These are phyloP conservation scores for Fennellomyces sp. DNA, from an alignment of 371 early-diverging fungal species.

Conservation along the genomic window DNA sequence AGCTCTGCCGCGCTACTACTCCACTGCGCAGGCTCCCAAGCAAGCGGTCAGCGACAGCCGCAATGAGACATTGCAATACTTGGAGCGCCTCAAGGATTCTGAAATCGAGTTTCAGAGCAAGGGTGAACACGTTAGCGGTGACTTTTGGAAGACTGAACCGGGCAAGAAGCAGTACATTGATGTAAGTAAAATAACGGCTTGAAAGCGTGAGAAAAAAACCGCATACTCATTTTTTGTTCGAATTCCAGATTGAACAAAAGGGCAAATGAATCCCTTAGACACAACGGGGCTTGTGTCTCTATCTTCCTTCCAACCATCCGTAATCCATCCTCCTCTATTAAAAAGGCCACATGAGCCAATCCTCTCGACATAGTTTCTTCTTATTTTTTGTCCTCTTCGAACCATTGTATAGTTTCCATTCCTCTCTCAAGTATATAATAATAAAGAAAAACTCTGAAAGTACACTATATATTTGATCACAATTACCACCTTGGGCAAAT, in stretches of 20 bases:
- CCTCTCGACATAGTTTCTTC: neutral
- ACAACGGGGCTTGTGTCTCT: too few relatives aligned
- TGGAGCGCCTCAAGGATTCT: slow-evolving; percentile 18
- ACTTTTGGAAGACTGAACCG: slow-evolving; percentile 23
- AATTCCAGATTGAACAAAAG: neutral
- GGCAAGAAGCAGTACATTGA: slow-evolving; percentile 8
- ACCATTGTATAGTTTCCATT: neutral
- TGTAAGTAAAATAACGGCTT: neutral
- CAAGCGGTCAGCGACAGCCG: neutral
- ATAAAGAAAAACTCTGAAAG: neutral
- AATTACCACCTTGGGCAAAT: neutral
- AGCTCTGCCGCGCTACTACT: slow-evolving; percentile 2
- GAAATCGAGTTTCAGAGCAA: slow-evolving; percentile 21
- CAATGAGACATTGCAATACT: slow-evolving; percentile 17
- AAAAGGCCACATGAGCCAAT: too few relatives aligned
- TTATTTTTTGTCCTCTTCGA: neutral
- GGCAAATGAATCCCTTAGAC: neutral
- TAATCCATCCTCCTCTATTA: too few relatives aligned
- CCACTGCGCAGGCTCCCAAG: slow-evolving; percentile 8
- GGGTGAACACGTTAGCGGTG: slow-evolving; percentile 13
- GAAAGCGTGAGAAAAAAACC: neutral
- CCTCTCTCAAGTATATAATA: neutral
- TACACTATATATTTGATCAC: neutral
- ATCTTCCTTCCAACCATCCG: neutral
- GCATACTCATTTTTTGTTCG: neutral